Evolutionary conservation across 2,329 filamentous ascomycete genomes (phyloP).

Genomic region (Parastagonospora nodorum): DNA sequence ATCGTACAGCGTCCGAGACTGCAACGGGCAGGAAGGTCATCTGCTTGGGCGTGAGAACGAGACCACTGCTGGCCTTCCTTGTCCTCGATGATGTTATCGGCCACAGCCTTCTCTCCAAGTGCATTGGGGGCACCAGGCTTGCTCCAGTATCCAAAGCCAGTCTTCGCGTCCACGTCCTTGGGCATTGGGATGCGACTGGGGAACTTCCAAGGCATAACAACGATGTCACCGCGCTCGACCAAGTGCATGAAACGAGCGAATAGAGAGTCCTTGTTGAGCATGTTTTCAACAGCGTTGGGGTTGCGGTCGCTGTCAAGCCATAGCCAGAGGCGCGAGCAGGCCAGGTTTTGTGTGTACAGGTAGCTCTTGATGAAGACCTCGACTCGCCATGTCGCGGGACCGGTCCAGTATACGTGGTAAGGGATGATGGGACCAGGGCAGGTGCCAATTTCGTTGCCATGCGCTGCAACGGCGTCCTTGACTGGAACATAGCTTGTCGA

Average conservation of each 20-base stretch:
- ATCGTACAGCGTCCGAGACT: conserved; percentile 61
- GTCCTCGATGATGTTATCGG: conserved; percentile 59
- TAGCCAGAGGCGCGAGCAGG: conserved; percentile 59
- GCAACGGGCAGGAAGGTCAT: conserved; percentile 64
- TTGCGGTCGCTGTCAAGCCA: conserved; percentile 61
- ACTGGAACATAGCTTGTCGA: conserved; percentile 44
- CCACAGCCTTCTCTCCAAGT: conserved; percentile 51
- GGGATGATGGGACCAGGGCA: conserved; percentile 62
- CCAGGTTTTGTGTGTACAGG: conserved; percentile 61
- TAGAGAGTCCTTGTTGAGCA: conserved; percentile 57
- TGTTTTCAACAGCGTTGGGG: conserved; percentile 56
- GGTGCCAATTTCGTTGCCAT: conserved; percentile 52
- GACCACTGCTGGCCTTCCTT: conserved; percentile 57
- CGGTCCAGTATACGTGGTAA: conserved; percentile 63
- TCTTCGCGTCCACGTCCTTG: conserved; percentile 53
- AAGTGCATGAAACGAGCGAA: conserved; percentile 60
- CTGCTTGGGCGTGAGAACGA: conserved; percentile 59
- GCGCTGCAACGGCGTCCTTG: conserved; percentile 41
- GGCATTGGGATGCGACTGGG: conserved; percentile 59
- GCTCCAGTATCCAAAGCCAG: conserved; percentile 57
- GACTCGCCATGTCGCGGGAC: conserved; percentile 61
- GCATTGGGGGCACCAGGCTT: conserved; percentile 51
- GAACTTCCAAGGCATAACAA: conserved; percentile 60
- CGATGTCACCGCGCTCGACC: conserved; percentile 59
- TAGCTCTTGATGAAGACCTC: conserved; percentile 63